Conservation (phyloP, 1,284 basidiomycete species). For the Bjerkandera adusta region DNA sequence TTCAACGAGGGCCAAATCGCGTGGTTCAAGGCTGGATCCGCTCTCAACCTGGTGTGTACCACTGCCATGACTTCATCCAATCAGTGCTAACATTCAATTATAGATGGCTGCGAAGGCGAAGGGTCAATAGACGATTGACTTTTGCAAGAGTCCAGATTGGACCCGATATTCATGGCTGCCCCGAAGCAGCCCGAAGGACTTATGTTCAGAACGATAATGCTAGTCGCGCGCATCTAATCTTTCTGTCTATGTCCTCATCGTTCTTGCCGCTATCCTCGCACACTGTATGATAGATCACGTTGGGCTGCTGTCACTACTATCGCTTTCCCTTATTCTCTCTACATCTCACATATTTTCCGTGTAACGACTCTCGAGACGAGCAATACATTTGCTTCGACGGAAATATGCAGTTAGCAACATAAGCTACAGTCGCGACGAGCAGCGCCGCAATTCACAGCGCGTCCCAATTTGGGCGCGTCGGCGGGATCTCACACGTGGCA, state of each 20-base stretch:
- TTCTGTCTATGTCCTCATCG: not conserved
- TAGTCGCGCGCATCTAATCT: not conserved
- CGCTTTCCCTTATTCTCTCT: not conserved
- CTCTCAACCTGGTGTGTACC: constrained; percentile 70
- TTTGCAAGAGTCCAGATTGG: not conserved
- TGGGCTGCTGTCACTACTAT: not conserved
- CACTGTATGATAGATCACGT: constrained; percentile 3
- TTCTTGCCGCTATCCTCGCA: not conserved
- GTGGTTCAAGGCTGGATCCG: constrained; percentile 94
- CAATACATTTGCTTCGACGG: no score
- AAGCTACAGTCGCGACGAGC: no score
- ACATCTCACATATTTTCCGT: constrained; percentile 1
- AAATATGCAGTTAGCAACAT: no score
- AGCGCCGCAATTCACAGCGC: no score
- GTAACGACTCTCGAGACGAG: constrained; percentile 4
- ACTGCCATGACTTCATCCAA: not conserved
- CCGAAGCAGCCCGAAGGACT: not conserved
- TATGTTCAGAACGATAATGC: not conserved
- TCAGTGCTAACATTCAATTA: constrained; percentile 4
- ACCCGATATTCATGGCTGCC: not conserved
- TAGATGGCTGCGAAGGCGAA: constrained; percentile 53
- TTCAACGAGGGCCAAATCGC: constrained; percentile 90
- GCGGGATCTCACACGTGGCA: no score
- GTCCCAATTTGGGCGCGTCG: no score
- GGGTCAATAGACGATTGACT: constrained; percentile 1